A percentile compares a stretch with the other conserved stretches of the same genome.
These are phyloP conservation scores for Aspergillus vadensis DNA, from an alignment of 2,329 filamentous ascomycete species.

Conservation along the genomic window DNA sequence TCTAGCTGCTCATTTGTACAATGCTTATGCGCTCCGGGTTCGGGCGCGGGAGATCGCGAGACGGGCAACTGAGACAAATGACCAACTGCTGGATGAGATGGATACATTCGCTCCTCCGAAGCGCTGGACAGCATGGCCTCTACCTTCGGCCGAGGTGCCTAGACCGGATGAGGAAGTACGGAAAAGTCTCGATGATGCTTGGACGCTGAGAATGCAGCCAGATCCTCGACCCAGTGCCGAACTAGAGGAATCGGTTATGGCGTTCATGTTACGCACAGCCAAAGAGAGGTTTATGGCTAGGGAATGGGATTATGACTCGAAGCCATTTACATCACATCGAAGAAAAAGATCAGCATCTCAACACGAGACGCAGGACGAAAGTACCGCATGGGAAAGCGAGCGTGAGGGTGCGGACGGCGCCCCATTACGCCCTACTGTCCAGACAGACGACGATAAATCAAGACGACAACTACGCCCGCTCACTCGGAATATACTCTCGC, in stretches of 20 bases:
- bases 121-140: slow-evolving; percentile 83
- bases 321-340: background rate
- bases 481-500: slow-evolving; percentile 68
- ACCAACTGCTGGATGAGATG: slow-evolving; percentile 9
- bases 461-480: slow-evolving; percentile 66
- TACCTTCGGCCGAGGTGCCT: slow-evolving; percentile 65
- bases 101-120: slow-evolving; percentile 51
- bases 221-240: slow-evolving; percentile 57
- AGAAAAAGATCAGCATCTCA: slow-evolving; percentile 5
- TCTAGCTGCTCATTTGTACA: slow-evolving; percentile 75
- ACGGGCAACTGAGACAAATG: slow-evolving; percentile 10
- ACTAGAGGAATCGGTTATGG: slow-evolving; percentile 71
- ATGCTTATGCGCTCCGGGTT: slow-evolving; percentile 69
- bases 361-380: slow-evolving; percentile 18
- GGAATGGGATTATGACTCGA: slow-evolving; percentile 31
- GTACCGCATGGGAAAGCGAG: slow-evolving; percentile 24
- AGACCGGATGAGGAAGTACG: slow-evolving; percentile 54
- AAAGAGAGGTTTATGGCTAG: slow-evolving; percentile 63
- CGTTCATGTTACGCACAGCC: slow-evolving; percentile 65
- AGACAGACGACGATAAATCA: slow-evolving; percentile 71
- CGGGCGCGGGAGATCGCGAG: slow-evolving; percentile 32
- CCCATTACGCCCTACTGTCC: slow-evolving; percentile 53
- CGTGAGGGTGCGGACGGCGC: slow-evolving; percentile 13
- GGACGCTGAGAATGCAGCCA: slow-evolving; percentile 53
- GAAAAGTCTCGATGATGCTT: slow-evolving; percentile 53